Evolutionary conservation across 371 early-diverging fungal species (phyloP).

Genomic region (Coemansia sp.): DNA sequence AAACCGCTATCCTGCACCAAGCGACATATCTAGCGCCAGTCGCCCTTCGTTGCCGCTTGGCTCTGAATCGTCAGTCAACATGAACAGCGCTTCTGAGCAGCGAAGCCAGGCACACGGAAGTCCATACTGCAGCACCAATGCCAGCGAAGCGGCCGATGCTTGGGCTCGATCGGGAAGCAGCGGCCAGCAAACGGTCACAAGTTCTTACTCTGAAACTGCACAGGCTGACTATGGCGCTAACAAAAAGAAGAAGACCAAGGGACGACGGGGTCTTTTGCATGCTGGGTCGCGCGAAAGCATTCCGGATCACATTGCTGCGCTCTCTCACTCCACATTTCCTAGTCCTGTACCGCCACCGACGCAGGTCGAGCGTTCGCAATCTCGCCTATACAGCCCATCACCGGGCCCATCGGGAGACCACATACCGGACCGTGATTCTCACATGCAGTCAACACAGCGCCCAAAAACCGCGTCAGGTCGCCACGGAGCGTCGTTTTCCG

Average conservation of each 20-base stretch:
- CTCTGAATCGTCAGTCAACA: slow-evolving; percentile 1
- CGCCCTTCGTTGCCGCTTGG: slow-evolving; percentile 38
- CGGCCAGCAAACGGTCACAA: not conserved
- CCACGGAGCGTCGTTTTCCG: not conserved
- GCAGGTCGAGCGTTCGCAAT: slow-evolving; percentile 28
- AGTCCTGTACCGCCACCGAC: slow-evolving; percentile 37
- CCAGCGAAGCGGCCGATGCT: slow-evolving; percentile 7
- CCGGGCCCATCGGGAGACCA: slow-evolving; percentile 10
- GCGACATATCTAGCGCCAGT: slow-evolving; percentile 11
- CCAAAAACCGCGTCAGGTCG: slow-evolving; percentile 23
- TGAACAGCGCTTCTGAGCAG: slow-evolving; percentile 12
- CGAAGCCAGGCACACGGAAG: not conserved
- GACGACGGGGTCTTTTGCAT: slow-evolving; percentile 33
- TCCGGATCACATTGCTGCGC: slow-evolving; percentile 44
- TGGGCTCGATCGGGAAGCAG: slow-evolving; percentile 13
- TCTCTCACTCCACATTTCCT: slow-evolving; percentile 48
- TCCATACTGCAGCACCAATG: slow-evolving; percentile 14
- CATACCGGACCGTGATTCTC: slow-evolving; percentile 9
- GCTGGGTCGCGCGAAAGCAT: slow-evolving; percentile 43
- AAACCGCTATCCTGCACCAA: slow-evolving; percentile 31
- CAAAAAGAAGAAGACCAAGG: slow-evolving; percentile 24
- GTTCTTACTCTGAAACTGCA: not conserved
- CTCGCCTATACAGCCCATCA: slow-evolving; percentile 17
- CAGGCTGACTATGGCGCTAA: slow-evolving; percentile 1
- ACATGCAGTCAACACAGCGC: slow-evolving; percentile 13